Base-by-base conservation (phyloP, 176 grass and related monocot species). In the Microstegium vimineum region DNA sequence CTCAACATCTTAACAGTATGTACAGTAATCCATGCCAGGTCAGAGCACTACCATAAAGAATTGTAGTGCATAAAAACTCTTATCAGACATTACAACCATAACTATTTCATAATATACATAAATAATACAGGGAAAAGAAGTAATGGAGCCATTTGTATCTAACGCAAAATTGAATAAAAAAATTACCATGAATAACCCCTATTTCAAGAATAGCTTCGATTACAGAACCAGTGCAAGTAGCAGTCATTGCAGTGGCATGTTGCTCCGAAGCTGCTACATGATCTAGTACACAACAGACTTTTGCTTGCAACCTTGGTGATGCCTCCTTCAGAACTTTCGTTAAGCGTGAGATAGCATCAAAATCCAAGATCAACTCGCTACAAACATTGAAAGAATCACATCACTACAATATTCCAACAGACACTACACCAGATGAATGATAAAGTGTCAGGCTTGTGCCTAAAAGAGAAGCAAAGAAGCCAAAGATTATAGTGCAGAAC, bases 271-370 rank as follows among this genome's bases (percentile, higher is more conserved):
- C 46, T 80, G 89, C 70, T 81, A 84, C 45, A 89, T 87, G 75
- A 40, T 91, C 86, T 25, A 91, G 80, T 47, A 94, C 30, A 89
- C 66, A 86, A 89, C 86, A 87, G 17, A 83, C 69, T 83, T 84
- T 87, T 84, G 49, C 84, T 91, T 94, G 92, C 83, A 91, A 63
- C 73, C 61, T 84, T 73, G 92, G 92, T 17, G 83, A 75, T 60
- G 83, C 64, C 79, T 90, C 87, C 80, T 74, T 94, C 38, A 94
- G 38, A 77, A 89, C 32, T 60, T 91, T 78, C 34, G 65, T 78
- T 47, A 91, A 86, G 45, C 66, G 7, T 45, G 76, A 89, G 60
- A 94, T 86, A 23, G 77, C 83, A 77, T 82, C 72, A 34, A 86
- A 89, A 84, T 89, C 89, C 10, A 86, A 66, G 34, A 86, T 75